Conservation (phyloP, 2,329 filamentous ascomycete genomes). For the Lachnellula arida region DNA sequence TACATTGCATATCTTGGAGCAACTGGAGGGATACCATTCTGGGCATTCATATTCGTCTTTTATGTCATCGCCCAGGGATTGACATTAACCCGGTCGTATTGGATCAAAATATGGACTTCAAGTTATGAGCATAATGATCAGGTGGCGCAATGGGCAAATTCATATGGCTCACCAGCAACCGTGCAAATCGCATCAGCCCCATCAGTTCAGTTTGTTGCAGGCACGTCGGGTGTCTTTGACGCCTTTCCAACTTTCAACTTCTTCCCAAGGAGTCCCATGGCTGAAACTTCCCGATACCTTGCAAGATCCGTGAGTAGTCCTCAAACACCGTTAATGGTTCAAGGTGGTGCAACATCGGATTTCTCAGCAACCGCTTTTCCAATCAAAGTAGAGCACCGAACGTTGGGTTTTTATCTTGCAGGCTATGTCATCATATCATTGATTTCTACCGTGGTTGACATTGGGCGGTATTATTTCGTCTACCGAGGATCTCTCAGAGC, state of each 20-base stretch:
- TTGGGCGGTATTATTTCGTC: conserved; percentile 52
- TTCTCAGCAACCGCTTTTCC: conserved; percentile 17
- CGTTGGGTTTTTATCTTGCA: conserved; percentile 53
- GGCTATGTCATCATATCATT: conserved; percentile 61
- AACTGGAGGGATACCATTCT: conserved; percentile 59
- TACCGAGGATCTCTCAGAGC: conserved; percentile 61
- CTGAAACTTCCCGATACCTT: no score
- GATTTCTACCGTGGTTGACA: conserved; percentile 45
- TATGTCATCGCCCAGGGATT: conserved; percentile 38
- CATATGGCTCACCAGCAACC: conserved; percentile 9
- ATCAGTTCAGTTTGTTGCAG: no score
- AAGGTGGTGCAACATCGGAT: no score
- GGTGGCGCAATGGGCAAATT: conserved; percentile 3
- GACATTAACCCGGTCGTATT: conserved; percentile 49
- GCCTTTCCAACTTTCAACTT: no score
- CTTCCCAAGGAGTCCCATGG: no score
- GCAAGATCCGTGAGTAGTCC: no score
- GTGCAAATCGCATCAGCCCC: no score
- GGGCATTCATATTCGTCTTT: conserved; percentile 48
- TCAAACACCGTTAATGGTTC: no score
- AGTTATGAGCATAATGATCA: conserved; percentile 31
- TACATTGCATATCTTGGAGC: conserved; percentile 62
- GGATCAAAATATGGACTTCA: conserved; percentile 58
- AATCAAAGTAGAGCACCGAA: conserved; percentile 1
- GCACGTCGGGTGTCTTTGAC: no score